A percentile compares a stretch with the other conserved stretches of the same genome.
Conservation (phyloP, 805 yeast species). For the Candida multigemmis region DNA sequence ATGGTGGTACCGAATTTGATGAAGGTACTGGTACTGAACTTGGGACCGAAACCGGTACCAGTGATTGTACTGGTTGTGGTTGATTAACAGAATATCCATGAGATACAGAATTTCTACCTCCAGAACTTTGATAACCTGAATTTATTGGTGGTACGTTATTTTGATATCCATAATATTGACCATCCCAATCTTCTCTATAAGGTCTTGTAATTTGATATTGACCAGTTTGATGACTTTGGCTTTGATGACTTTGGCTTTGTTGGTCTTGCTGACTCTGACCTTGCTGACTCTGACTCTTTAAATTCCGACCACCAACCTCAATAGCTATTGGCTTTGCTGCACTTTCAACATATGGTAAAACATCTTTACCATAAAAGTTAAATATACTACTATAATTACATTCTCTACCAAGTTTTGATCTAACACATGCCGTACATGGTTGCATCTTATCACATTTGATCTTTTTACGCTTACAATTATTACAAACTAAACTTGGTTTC, state of each 20-base stretch:
- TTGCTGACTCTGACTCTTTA: not conserved
- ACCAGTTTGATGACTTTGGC: not conserved
- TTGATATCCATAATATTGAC: no score
- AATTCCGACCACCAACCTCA: no score
- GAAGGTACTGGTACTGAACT: no score
- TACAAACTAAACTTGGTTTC: slow-evolving; percentile 29
- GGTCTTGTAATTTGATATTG: not conserved
- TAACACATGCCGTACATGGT: slow-evolving; percentile 26
- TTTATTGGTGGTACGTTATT: no score
- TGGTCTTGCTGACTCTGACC: not conserved
- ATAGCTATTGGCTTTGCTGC: slow-evolving; percentile 6
- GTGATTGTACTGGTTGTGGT: no score
- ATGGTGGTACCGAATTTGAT: no score
- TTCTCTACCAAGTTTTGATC: slow-evolving; percentile 12
- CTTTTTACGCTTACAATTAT: slow-evolving; percentile 23
- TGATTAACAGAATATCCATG: no score
- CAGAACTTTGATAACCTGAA: no score
- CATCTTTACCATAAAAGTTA: slow-evolving; percentile 7
- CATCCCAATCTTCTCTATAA: no score
- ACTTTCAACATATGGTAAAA: slow-evolving; percentile 6
- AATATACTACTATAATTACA: no score
- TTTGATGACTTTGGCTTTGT: not conserved
- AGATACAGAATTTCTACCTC: no score
- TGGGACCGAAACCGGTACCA: no score
- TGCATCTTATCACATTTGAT: slow-evolving; percentile 25